phyloP scores from a whole-genome alignment of 345 rosid species.

The Anastatica hierochuntica region DNA sequence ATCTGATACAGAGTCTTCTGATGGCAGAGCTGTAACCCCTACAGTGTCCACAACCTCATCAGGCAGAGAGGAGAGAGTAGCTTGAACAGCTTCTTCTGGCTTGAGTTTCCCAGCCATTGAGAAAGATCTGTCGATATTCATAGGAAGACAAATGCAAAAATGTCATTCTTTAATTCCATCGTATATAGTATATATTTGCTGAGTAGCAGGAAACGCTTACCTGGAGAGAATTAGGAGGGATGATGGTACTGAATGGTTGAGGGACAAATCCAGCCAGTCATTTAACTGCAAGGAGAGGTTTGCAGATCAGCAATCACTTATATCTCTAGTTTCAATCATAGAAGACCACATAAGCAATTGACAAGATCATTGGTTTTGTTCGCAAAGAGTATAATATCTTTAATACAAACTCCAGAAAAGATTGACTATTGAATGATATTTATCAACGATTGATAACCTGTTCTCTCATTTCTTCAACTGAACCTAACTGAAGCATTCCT shows the following conservation, averaged over 20 bases:
- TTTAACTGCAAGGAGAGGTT: constrained; percentile 44
- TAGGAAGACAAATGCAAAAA: background rate
- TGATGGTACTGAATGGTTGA: constrained; percentile 81
- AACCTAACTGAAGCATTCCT: constrained; percentile 81
- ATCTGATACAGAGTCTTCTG: constrained; percentile 86
- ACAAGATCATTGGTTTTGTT: background rate
- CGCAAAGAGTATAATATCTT: background rate
- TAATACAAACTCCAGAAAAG: background rate
- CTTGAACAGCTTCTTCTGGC: constrained; percentile 98
- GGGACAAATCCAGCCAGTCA: constrained; percentile 97
- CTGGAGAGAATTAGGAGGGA: constrained; percentile 89
- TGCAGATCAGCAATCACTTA: constrained; percentile 1
- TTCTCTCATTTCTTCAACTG: constrained; percentile 90
- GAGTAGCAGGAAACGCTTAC: constrained; percentile 28
- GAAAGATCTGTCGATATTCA: constrained; percentile 50
- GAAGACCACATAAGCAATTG: background rate
- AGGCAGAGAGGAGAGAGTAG: constrained; percentile 90
- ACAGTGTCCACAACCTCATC: constrained; percentile 97
- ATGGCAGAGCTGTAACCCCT: constrained; percentile 74
- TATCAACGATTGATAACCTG: constrained; percentile 42
- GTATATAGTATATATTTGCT: constrained; percentile 1
- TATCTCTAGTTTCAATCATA: background rate
- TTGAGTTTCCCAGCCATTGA: constrained; percentile 81
- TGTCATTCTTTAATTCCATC: background rate
- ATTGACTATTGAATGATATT: background rate